A percentile compares a stretch with the other conserved stretches of the same genome.
Evolutionary conservation across 768 basidiomycete species (phyloP).

Genomic region (Agaricus sinodeliciosus): DNA sequence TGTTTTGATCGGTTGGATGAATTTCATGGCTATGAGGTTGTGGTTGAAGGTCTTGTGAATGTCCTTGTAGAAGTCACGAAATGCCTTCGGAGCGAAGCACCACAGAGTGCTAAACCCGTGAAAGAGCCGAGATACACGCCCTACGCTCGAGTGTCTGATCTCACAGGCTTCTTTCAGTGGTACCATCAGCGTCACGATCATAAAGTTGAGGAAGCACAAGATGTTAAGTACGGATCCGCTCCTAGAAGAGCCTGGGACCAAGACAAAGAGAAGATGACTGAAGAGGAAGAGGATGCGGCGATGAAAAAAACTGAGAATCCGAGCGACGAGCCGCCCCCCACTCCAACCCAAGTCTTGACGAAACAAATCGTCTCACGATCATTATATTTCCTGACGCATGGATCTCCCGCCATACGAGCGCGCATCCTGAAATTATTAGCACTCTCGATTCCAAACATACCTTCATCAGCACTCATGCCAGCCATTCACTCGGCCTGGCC

Average conservation of each 20-base stretch:
- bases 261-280: conserved; percentile 18
- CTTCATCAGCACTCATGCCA: conserved; percentile 72
- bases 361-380: conserved; percentile 85
- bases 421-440: conserved; percentile 73
- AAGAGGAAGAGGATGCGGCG: conserved; percentile 14
- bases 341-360: conserved; percentile 68
- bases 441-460: conserved; percentile 65
- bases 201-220: conserved; percentile 27
- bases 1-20: conserved; percentile 96
- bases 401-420: conserved; percentile 79
- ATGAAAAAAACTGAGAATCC: conserved; percentile 25
- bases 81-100: conserved; percentile 45
- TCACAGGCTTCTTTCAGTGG: conserved; percentile 62
- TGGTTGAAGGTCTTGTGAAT: conserved; percentile 84
- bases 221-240: conserved; percentile 49
- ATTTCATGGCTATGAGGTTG: conserved; percentile 83
- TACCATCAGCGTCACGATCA: conserved; percentile 41
- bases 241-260: conserved; percentile 55
- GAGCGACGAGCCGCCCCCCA: conserved; percentile 47
- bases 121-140: conserved; percentile 16
- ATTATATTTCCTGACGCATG: conserved; percentile 86
- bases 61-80: conserved; percentile 83
- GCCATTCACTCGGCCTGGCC: conserved; percentile 90
- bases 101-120: conserved; percentile 29
- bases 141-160: conserved; percentile 20